Percentiles rank a stretch among this genome's conserved stretches.
Evolutionary conservation across 768 basidiomycete species (phyloP).

Genomic region (Mycena belliarum): DNA sequence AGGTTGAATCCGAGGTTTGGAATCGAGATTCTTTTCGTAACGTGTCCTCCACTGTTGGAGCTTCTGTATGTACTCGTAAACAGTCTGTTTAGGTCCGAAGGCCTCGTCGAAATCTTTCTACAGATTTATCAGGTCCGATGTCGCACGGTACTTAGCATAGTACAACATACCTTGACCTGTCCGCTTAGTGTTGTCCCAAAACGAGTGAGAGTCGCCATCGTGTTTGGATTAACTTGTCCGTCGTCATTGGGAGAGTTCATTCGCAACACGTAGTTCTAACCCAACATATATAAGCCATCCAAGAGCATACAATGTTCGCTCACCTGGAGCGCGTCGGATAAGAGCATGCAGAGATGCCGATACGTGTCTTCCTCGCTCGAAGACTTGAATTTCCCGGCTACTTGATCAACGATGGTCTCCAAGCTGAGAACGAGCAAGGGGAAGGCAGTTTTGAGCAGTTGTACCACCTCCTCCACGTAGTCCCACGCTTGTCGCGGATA

Average conservation of each 20-base stretch:
- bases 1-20: conserved; percentile 79
- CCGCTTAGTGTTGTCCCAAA: conserved; percentile 62
- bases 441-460: conserved; percentile 93
- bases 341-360: conserved; percentile 81
- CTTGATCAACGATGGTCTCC: conserved; percentile 97
- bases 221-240: conserved; percentile 56
- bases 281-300: neutral
- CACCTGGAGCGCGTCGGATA: conserved; percentile 87
- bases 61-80: conserved; percentile 85
- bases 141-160: neutral
- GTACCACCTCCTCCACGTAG: conserved; percentile 89
- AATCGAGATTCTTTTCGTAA: conserved; percentile 83
- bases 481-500: conserved; percentile 78
- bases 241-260: conserved; percentile 70
- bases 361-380: conserved; percentile 92
- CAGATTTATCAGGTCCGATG: neutral
- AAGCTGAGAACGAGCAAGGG: conserved; percentile 92
- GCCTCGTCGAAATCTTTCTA: conserved; percentile 92
- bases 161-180: conserved; percentile 57
- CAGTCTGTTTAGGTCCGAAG: conserved; percentile 77
- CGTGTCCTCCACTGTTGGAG: conserved; percentile 93
- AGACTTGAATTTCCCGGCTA: conserved; percentile 85
- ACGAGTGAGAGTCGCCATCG: conserved; percentile 56
- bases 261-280: conserved; percentile 69
- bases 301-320: conserved; percentile 14